These are phyloP conservation scores for Amanita pallidorosea DNA, from an alignment of 768 basidiomycete genomes.

Conservation along the genomic window DNA sequence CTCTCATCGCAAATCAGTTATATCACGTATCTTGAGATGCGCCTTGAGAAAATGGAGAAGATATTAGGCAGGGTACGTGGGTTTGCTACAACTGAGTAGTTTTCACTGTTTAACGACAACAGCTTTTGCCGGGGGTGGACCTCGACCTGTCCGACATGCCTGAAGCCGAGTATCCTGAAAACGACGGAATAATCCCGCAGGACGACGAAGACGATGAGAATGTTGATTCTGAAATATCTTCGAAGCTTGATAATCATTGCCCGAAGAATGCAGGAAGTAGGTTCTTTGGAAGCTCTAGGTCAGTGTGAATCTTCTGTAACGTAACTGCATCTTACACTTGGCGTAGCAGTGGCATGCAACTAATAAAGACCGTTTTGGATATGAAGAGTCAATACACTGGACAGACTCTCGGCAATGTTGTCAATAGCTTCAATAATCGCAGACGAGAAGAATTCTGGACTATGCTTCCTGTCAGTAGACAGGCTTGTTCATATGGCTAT, in stretches of 20 bases:
- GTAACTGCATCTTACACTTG: neutral
- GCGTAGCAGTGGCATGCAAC: conserved; percentile 35
- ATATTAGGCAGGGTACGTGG: conserved; percentile 39
- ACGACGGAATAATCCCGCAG: too few species aligned
- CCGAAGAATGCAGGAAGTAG: conserved; percentile 26
- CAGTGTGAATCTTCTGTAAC: neutral
- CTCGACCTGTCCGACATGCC: conserved; percentile 24
- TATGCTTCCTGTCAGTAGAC: conserved; percentile 29
- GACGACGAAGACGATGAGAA: conserved; percentile 17
- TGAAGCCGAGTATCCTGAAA: too few species aligned
- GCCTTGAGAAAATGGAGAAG: conserved; percentile 56
- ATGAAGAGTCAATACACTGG: conserved; percentile 42
- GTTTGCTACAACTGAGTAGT: neutral
- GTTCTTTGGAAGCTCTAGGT: conserved; percentile 43
- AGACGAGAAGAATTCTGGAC: conserved; percentile 42
- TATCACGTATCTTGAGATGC: conserved; percentile 52
- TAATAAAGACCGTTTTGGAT: conserved; percentile 45
- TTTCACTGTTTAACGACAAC: neutral
- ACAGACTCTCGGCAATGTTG: neutral
- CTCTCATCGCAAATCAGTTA: conserved; percentile 26
- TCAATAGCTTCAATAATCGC: conserved; percentile 4
- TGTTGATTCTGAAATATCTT: conserved; percentile 13
- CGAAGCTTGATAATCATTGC: conserved; percentile 26
- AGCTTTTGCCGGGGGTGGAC: conserved; percentile 51
- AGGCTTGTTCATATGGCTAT: neutral